Evolutionary conservation across 108 stramenopile genomes (phyloP).

Genomic region (Nitzschia palea): DNA sequence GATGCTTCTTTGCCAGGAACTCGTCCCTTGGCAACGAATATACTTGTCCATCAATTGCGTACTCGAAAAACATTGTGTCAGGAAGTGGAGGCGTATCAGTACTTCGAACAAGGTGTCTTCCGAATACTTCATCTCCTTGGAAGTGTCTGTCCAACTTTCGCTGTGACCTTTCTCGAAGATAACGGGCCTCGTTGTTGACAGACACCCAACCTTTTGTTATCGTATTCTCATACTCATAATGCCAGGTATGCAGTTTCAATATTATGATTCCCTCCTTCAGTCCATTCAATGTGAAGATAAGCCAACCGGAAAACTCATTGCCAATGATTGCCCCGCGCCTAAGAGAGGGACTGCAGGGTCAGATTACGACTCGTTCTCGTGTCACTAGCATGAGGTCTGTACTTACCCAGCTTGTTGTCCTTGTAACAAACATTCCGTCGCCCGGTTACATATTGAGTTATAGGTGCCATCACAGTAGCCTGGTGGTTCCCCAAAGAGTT

Average conservation of each 20-base stretch:
- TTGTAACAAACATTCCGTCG: conserved; percentile 54
- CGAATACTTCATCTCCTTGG: not conserved
- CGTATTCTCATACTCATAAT: conserved; percentile 25
- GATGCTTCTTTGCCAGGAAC: conserved; percentile 40
- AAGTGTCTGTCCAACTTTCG: not conserved
- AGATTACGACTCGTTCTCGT: not conserved
- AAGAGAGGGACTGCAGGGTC: not conserved
- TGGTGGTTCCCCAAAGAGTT: conserved; percentile 46
- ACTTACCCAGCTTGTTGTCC: conserved; percentile 62
- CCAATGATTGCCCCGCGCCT: conserved; percentile 63
- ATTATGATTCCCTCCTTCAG: conserved; percentile 73
- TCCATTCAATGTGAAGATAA: conserved; percentile 52
- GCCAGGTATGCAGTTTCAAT: conserved; percentile 56
- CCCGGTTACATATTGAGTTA: conserved; percentile 49
- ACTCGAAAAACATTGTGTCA: conserved; percentile 66
- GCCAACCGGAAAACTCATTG: conserved; percentile 70
- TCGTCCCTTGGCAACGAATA: conserved; percentile 41
- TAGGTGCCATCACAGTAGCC: conserved; percentile 79
- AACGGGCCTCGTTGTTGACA: conserved; percentile 35
- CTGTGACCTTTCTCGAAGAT: not conserved
- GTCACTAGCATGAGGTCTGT: not conserved
- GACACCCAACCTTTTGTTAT: conserved; percentile 41
- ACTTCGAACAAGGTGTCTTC: conserved; percentile 18
- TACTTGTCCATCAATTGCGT: conserved; percentile 60
- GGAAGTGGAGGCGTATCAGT: conserved; percentile 40